These are phyloP conservation scores for Coniella lustricola DNA, from an alignment of 2,329 filamentous ascomycete genomes.

Conservation along the genomic window DNA sequence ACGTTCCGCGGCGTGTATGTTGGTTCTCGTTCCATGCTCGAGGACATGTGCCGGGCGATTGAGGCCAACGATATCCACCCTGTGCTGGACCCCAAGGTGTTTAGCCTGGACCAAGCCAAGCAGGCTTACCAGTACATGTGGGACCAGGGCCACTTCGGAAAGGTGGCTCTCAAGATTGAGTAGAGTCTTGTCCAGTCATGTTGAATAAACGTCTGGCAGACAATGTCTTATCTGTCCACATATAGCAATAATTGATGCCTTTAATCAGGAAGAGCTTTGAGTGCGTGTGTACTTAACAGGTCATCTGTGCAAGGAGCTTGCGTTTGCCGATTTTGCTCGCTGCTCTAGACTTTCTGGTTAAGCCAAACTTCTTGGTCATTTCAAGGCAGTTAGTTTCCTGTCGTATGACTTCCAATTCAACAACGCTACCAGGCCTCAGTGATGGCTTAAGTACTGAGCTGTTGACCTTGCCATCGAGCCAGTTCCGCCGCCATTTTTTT, in stretches of 20 bases:
- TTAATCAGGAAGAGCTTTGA: too few relatives aligned
- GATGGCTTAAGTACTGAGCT: background rate
- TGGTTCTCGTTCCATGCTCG: conserved; percentile 32
- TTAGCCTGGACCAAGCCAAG: conserved; percentile 29
- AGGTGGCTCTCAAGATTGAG: conserved; percentile 42
- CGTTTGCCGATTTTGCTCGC: too few relatives aligned
- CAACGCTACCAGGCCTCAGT: too few relatives aligned
- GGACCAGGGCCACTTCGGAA: conserved; percentile 49
- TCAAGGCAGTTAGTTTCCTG: too few relatives aligned
- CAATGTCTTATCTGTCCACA: background rate
- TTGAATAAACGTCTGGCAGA: background rate
- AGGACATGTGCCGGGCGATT: conserved; percentile 36
- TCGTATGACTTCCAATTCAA: too few relatives aligned
- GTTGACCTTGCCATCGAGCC: background rate
- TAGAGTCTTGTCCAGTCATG: conserved; percentile 14
- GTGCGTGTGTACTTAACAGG: too few relatives aligned
- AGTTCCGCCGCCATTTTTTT: conserved; percentile 4
- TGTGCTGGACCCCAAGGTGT: conserved; percentile 31
- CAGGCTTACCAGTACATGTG: conserved; percentile 48
- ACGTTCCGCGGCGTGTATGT: conserved; percentile 35
- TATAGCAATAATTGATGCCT: background rate
- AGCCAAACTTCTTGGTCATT: too few relatives aligned
- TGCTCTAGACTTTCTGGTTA: too few relatives aligned
- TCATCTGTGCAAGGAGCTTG: too few relatives aligned
- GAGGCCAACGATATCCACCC: conserved; percentile 37